Evolutionary conservation across 495 filamentous ascomycete genomes (phyloP).

Genomic region (Podospora pseudocomata): DNA sequence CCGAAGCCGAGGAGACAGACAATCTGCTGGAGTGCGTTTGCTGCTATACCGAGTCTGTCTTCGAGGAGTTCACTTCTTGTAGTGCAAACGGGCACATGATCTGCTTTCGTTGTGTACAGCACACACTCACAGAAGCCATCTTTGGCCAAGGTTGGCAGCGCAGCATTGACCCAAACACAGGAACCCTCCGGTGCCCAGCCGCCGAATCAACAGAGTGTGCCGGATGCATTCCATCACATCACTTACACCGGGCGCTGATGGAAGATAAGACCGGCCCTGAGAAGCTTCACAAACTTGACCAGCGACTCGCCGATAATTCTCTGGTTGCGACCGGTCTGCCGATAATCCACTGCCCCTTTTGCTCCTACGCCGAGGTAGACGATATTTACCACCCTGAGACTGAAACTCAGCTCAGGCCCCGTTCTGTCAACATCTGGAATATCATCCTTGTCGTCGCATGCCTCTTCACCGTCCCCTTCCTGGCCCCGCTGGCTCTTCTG

Average conservation of each 20-base stretch:
- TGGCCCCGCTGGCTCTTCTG: slow-evolving; percentile 45
- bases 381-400: slow-evolving; percentile 62
- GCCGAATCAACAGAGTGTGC: slow-evolving; percentile 63
- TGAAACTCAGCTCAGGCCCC: slow-evolving; percentile 47
- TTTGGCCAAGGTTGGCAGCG: slow-evolving; percentile 90
- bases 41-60: slow-evolving; percentile 73
- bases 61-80: slow-evolving; percentile 80
- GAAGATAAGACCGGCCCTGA: slow-evolving; percentile 65
- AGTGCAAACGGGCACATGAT: slow-evolving; percentile 69
- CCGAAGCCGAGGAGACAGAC: slow-evolving; percentile 66
- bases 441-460: slow-evolving; percentile 41
- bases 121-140: slow-evolving; percentile 74
- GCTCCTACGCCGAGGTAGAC: slow-evolving; percentile 83
- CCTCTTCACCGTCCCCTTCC: slow-evolving; percentile 48
- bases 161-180: slow-evolving; percentile 66
- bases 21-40: slow-evolving; percentile 85
- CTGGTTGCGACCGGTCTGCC: slow-evolving; percentile 67
- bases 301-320: slow-evolving; percentile 67
- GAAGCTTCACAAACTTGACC: slow-evolving; percentile 66
- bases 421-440: slow-evolving; percentile 43
- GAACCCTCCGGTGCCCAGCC: slow-evolving; percentile 76
- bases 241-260: slow-evolving; percentile 68
- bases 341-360: slow-evolving; percentile 86
- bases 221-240: slow-evolving; percentile 64
- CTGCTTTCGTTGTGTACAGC: slow-evolving; percentile 79